These are phyloP conservation scores for Neopestalotiopsis rosae DNA, from an alignment of 2,329 filamentous ascomycete genomes.

Conservation along the genomic window DNA sequence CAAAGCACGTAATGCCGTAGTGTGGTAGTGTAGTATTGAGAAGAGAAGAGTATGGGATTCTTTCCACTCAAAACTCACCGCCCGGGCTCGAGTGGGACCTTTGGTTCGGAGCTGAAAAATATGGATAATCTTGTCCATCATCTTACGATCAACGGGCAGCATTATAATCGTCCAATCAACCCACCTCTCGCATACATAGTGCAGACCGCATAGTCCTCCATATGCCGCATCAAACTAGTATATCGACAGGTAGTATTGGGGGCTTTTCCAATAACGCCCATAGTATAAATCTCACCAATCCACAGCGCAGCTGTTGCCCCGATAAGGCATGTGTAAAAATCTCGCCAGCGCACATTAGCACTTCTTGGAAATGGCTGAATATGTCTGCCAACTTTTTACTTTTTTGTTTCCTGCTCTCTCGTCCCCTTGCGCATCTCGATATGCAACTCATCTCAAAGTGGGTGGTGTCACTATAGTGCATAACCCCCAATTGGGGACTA, in stretches of 20 bases:
- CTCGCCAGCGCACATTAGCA: background rate
- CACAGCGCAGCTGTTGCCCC: background rate
- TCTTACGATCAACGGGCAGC: conserved; percentile 15
- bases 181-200: conserved; percentile 28
- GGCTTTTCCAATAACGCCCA: background rate
- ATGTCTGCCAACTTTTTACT: background rate
- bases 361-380: conserved; percentile 2
- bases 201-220: conserved; percentile 6
- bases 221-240: conserved; percentile 13
- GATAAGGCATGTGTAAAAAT: background rate
- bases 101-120: background rate
- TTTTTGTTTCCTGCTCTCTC: no score
- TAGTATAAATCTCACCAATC: background rate
- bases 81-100: background rate
- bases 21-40: no score
- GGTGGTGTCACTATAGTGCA: background rate
- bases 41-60: background rate
- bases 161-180: background rate
- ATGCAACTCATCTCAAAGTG: background rate
- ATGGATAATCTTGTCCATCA: background rate
- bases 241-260: conserved; percentile 14
- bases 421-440: background rate
- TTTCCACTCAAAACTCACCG: background rate
- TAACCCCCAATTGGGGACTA: background rate
- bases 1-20: background rate